Evolutionary conservation across 148 eudicot genomes (phyloP).

Genomic region (Fagopyrum esculentum): DNA sequence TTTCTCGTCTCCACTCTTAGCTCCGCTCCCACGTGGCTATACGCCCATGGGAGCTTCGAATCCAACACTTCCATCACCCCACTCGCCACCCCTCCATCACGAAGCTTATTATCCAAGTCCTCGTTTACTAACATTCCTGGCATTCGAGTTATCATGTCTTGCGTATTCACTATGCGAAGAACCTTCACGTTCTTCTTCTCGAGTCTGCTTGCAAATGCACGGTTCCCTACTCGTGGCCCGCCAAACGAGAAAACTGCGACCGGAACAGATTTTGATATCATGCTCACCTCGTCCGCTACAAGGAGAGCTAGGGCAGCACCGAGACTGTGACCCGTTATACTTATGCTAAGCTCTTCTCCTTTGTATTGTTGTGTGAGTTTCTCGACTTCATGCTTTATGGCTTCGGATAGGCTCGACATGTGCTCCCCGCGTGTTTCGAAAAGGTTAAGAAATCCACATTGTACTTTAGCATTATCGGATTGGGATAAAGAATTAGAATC

Average conservation of each 20-base stretch:
- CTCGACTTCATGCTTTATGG: constrained; percentile 49
- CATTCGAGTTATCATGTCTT: constrained; percentile 67
- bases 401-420: constrained; percentile 53
- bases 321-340: constrained; percentile 83
- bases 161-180: constrained; percentile 65
- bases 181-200: constrained; percentile 48
- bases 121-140: constrained; percentile 90
- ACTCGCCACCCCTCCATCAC: constrained; percentile 18
- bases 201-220: constrained; percentile 41
- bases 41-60: constrained; percentile 64
- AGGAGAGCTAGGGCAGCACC: constrained; percentile 89
- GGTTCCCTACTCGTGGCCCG: constrained; percentile 81
- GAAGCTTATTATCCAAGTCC: constrained; percentile 40
- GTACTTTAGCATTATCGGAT: constrained; percentile 42
- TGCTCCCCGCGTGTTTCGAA: constrained; percentile 49
- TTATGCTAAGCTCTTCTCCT: constrained; percentile 69
- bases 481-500: neutral
- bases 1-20: constrained; percentile 63
- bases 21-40: constrained; percentile 69
- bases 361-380: constrained; percentile 41
- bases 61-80: constrained; percentile 42
- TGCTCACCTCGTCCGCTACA: constrained; percentile 65
- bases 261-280: constrained; percentile 21
- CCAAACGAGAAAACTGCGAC: constrained; percentile 90
- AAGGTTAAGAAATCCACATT: constrained; percentile 77